Conservation (phyloP, 2,329 filamentous ascomycete genomes). For the Penicillium sumatraense region DNA sequence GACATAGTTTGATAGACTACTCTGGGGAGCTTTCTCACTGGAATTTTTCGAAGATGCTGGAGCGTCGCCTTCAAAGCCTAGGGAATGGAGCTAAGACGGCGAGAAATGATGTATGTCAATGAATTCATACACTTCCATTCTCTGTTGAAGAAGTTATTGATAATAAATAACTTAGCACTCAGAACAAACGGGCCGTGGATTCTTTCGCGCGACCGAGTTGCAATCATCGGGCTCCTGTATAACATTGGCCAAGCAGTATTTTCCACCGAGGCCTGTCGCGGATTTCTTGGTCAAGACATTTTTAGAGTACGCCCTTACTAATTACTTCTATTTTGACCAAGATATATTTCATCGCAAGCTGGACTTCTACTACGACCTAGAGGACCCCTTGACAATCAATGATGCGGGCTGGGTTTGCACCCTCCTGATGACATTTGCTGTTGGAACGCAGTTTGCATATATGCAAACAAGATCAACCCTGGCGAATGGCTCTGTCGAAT, state of each 20-base stretch:
- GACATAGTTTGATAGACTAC: slow-evolving; percentile 30
- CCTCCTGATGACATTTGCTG: slow-evolving; percentile 40
- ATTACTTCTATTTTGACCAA: slow-evolving; percentile 42
- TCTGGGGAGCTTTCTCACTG: slow-evolving; percentile 44
- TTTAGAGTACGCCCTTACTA: slow-evolving; percentile 37
- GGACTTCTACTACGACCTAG: slow-evolving; percentile 31
- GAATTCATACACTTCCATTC: background rate
- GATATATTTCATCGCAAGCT: slow-evolving; percentile 33
- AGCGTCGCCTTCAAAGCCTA: slow-evolving; percentile 33
- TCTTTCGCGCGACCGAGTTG: slow-evolving; percentile 37
- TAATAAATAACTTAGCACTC: background rate
- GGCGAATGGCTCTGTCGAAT: background rate
- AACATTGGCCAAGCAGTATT: slow-evolving; percentile 27
- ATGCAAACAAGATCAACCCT: slow-evolving; percentile 28
- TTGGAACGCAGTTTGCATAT: slow-evolving; percentile 44
- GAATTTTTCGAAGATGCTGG: slow-evolving; percentile 41
- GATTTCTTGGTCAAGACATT: slow-evolving; percentile 39
- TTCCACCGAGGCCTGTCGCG: slow-evolving; percentile 38
- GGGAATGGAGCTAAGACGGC: background rate
- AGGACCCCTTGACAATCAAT: slow-evolving; percentile 24
- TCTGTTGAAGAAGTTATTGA: too few species aligned
- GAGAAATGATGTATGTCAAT: background rate
- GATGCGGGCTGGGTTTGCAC: slow-evolving; percentile 37
- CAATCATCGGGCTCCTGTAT: slow-evolving; percentile 34
- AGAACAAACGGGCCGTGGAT: slow-evolving; percentile 22